A percentile compares a stretch with the other conserved stretches of the same genome.
Conservation (phyloP, 768 basidiomycete genomes). For the Kwoniella heveanensis region DNA sequence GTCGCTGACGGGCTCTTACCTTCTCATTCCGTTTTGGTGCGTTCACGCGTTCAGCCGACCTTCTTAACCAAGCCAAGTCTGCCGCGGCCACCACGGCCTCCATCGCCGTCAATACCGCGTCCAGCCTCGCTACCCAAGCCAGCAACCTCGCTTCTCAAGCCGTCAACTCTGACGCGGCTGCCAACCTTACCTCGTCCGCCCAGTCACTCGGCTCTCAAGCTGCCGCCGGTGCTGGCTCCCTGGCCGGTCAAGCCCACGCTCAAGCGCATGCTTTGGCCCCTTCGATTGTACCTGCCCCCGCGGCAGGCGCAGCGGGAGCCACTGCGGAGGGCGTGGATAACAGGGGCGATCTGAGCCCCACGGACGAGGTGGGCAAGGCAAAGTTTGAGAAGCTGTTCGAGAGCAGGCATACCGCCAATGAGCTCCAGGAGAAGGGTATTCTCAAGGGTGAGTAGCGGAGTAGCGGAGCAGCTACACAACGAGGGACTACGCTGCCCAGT, state of each 20-base stretch:
- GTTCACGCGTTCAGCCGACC: too few relatives aligned
- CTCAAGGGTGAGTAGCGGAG: conserved; percentile 62
- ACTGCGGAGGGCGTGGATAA: conserved; percentile 37
- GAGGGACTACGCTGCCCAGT: too few relatives aligned
- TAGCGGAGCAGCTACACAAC: too few relatives aligned
- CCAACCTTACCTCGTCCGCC: conserved; percentile 33
- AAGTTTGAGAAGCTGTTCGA: conserved; percentile 64
- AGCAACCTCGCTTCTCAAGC: conserved; percentile 42
- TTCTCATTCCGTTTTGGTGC: too few relatives aligned
- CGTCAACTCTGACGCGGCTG: conserved; percentile 41
- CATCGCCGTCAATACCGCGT: conserved; percentile 37
- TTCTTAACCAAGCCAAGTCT: conserved; percentile 52
- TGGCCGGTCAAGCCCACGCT: conserved; percentile 50
- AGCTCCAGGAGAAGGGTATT: conserved; percentile 70
- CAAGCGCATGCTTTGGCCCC: conserved; percentile 48
- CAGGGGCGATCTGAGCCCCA: conserved; percentile 42
- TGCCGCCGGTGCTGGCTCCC: conserved; percentile 28
- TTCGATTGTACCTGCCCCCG: conserved; percentile 46
- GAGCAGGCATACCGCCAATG: conserved; percentile 64
- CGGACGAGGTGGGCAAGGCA: conserved; percentile 34
- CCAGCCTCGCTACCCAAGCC: conserved; percentile 38
- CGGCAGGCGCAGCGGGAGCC: conserved; percentile 1
- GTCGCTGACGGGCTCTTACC: too few relatives aligned
- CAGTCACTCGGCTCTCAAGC: conserved; percentile 37
- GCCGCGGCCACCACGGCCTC: conserved; percentile 34